These are phyloP conservation scores for Penicillium paneum DNA, from an alignment of 2,329 filamentous ascomycete species.

Conservation along the genomic window DNA sequence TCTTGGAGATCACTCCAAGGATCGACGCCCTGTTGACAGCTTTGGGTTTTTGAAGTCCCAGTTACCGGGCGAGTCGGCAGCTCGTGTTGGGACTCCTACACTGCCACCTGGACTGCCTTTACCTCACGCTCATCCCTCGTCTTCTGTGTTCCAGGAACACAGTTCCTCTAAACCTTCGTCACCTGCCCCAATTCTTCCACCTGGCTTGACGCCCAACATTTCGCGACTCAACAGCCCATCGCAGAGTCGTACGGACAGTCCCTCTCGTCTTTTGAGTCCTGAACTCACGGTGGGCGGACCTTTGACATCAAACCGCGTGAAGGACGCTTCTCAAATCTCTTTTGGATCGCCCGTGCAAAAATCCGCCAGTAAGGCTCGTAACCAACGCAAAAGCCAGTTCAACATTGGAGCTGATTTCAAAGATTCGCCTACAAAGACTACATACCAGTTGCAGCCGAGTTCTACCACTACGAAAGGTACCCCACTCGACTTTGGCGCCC, in stretches of 20 bases:
- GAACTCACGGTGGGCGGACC: conserved; percentile 21
- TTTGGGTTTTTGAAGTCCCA: conserved; percentile 39
- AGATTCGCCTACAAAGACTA: conserved; percentile 7
- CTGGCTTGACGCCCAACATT: conserved; percentile 26
- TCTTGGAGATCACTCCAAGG: conserved; percentile 39
- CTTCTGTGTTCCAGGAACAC: conserved; percentile 33
- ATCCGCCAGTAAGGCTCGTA: conserved; percentile 28
- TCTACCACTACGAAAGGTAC: conserved; percentile 26
- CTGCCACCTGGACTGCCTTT: conserved; percentile 43
- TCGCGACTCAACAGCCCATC: conserved; percentile 31
- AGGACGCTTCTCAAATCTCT: conserved; percentile 39
- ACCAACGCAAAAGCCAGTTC: conserved; percentile 23
- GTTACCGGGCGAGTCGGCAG: conserved; percentile 31
- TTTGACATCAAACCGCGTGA: conserved; percentile 24
- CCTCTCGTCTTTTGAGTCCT: conserved; percentile 29
- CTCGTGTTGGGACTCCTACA: conserved; percentile 39
- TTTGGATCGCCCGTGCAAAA: conserved; percentile 43
- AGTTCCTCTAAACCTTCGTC: conserved; percentile 31
- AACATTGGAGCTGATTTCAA: conserved; percentile 18
- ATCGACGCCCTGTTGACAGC: conserved; percentile 33
- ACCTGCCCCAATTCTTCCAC: conserved; percentile 28
- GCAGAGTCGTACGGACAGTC: conserved; percentile 22
- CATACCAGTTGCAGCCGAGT: conserved; percentile 4
- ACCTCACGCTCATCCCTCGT: conserved; percentile 40
- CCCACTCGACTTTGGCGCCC: conserved; percentile 35